Conservation (phyloP, 1,139 yeast species). For the Kodamaea fungicola region DNA sequence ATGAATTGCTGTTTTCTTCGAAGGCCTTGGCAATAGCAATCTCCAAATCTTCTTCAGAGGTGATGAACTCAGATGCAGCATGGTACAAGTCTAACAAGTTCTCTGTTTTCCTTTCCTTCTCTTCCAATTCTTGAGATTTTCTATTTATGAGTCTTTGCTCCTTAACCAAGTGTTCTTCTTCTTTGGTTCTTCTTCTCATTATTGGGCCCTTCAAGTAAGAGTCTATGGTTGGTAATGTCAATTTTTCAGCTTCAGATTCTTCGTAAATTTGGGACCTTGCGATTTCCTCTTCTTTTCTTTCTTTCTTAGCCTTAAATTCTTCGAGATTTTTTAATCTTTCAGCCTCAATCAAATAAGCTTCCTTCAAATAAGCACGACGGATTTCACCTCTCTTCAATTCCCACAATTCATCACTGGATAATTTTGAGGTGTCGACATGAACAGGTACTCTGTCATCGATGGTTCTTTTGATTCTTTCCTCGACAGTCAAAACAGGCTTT, state of each 20-base stretch:
- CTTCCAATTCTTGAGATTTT: constrained; percentile 28
- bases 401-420: constrained; percentile 51
- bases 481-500: constrained; percentile 55
- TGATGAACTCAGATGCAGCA: constrained; percentile 60
- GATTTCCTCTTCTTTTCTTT: constrained; percentile 24
- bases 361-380: constrained; percentile 68
- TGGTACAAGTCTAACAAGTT: constrained; percentile 69
- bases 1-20: constrained; percentile 38
- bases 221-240: constrained; percentile 81
- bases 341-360: constrained; percentile 59
- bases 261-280: constrained; percentile 22
- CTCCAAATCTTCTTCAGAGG: constrained; percentile 62
- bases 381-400: constrained; percentile 58
- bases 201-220: constrained; percentile 64
- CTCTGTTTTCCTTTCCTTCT: constrained; percentile 46
- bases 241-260: constrained; percentile 42
- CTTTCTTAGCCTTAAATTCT: constrained; percentile 26
- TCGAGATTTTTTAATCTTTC: constrained; percentile 27
- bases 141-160: constrained; percentile 36
- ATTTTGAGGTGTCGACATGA: constrained; percentile 31
- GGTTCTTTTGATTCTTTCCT: constrained; percentile 51
- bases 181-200: constrained; percentile 67
- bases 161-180: constrained; percentile 47
- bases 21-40: constrained; percentile 57
- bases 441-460: constrained; percentile 39